phyloP scores from a whole-genome alignment of 768 basidiomycete species.

The Mycena maculata region DNA sequence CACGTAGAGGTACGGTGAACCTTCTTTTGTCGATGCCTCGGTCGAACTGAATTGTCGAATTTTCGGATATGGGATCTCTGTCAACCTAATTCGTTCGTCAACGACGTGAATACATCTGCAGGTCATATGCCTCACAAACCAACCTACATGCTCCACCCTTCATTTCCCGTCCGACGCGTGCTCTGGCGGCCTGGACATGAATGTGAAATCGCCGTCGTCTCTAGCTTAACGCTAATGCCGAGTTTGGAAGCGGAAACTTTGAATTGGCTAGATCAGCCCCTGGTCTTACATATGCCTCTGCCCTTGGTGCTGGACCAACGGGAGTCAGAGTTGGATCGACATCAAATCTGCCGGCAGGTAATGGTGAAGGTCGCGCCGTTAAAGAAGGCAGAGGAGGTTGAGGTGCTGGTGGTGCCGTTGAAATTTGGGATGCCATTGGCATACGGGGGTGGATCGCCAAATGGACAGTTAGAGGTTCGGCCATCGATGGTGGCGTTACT shows the following conservation, averaged over 20 bases:
- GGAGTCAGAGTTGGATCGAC: conserved; percentile 39
- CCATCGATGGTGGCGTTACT: conserved; percentile 77
- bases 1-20: conserved; percentile 70
- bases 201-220: conserved; percentile 80
- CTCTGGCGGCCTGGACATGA: conserved; percentile 83
- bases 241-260: conserved; percentile 49
- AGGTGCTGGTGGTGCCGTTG: conserved; percentile 66
- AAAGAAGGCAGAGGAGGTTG: conserved; percentile 31
- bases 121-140: conserved; percentile 72
- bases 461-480: conserved; percentile 76
- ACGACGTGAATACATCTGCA: conserved; percentile 46
- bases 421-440: conserved; percentile 91
- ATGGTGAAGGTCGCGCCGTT: conserved; percentile 18
- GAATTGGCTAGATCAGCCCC: conserved; percentile 32
- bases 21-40: conserved; percentile 14
- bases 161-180: conserved; percentile 79
- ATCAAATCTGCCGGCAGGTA: conserved; percentile 37
- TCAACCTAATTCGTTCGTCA: conserved; percentile 47
- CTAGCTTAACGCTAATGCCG: conserved; percentile 72
- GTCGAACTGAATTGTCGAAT: conserved; percentile 1
- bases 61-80: conserved; percentile 83
- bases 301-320: conserved; percentile 12
- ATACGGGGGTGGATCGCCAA: conserved; percentile 84
- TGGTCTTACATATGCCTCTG: conserved; percentile 27
- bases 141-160: conserved; percentile 77